Conservation (phyloP, 495 filamentous ascomycete species). For the Hypoxylon perforatum region DNA sequence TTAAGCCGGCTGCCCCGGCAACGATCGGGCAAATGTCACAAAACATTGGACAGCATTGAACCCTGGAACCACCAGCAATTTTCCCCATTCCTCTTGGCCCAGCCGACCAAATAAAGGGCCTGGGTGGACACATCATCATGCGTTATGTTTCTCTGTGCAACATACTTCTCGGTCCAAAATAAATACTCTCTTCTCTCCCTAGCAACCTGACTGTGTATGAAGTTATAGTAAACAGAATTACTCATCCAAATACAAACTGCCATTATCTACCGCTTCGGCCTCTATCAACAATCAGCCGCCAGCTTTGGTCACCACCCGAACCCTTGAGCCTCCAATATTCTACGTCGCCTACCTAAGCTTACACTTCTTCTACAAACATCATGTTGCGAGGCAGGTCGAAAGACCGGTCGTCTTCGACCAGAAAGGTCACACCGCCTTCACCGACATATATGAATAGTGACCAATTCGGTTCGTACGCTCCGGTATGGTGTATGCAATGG, state of each 20-base stretch:
- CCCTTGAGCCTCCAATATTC: slow-evolving; percentile 1
- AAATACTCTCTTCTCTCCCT: slow-evolving; percentile 31
- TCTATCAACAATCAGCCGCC: slow-evolving; percentile 7
- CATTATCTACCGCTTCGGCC: slow-evolving; percentile 6
- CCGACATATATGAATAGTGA: slow-evolving; percentile 87
- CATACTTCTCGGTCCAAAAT: slow-evolving; percentile 29
- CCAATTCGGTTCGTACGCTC: slow-evolving; percentile 77
- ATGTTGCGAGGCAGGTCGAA: slow-evolving; percentile 46
- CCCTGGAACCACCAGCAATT: slow-evolving; percentile 22
- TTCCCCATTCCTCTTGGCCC: slow-evolving; percentile 30
- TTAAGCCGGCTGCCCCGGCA: slow-evolving; percentile 47
- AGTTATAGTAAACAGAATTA: slow-evolving; percentile 33
- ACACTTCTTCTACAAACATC: slow-evolving; percentile 12
- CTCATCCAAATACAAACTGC: slow-evolving; percentile 15
- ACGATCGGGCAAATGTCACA: slow-evolving; percentile 27
- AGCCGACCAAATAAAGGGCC: slow-evolving; percentile 37
- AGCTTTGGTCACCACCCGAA: slow-evolving; percentile 2
- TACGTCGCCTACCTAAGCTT: neutral
- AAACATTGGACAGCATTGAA: slow-evolving; percentile 39
- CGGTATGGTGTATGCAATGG: slow-evolving; percentile 39
- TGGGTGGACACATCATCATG: slow-evolving; percentile 43
- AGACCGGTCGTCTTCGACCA: slow-evolving; percentile 41
- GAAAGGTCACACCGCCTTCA: slow-evolving; percentile 77
- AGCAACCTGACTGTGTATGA: slow-evolving; percentile 27
- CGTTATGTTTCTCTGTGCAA: slow-evolving; percentile 40